Evolutionary conservation across 257 asterid species (phyloP), one percentile per base, ranked within the genome.

Genomic region (Capsicum pubescens): DNA sequence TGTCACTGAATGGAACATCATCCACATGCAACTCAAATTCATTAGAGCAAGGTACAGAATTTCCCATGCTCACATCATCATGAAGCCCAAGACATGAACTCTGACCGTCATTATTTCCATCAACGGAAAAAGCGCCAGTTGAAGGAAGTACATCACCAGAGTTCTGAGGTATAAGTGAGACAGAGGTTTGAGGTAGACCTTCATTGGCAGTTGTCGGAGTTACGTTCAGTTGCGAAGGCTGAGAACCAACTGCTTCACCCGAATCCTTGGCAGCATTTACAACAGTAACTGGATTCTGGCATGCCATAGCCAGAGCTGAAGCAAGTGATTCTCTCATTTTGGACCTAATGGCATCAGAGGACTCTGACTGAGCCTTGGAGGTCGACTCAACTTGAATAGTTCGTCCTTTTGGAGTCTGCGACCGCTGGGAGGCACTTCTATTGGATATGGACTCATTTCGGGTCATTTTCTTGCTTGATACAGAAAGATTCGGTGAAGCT

Each of bases 241-340:
- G 87, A 21, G 90, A 80, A 63, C 84, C 87, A 69, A 58, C 86
- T 67, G 90, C 55, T 63, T 79, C 87, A 11, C 71, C 74, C 82
- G 50, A 81, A 80, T 83, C 86, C 81, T 89, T 87, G 83, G 84
- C 92, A 58, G 88, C 68, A 82, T 84, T 87, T 81, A 85, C 79
- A 82, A 82, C 86, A 78, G 82, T 74, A 7, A 87, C 93, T 80
- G 81, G 87, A 42, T 86, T 91, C 85, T 78, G 90, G 79, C 57
- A 88, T 42, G 88, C 93, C 92, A 95, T 83, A 44, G 91, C 91
- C 80, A 97, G 81, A 16, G 99, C 97, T 85, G 93, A 93, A 86
- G 93, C 94, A 35, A 97, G 82, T 83, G 95, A 90, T 85, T 97
- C 99, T 91, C 97, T 92, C 99, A 97, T 95, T 89, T 97, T 97